These are phyloP conservation scores for Cephalotrichum gorgonifer DNA, from an alignment of 2,329 filamentous ascomycete genomes.

Conservation along the genomic window DNA sequence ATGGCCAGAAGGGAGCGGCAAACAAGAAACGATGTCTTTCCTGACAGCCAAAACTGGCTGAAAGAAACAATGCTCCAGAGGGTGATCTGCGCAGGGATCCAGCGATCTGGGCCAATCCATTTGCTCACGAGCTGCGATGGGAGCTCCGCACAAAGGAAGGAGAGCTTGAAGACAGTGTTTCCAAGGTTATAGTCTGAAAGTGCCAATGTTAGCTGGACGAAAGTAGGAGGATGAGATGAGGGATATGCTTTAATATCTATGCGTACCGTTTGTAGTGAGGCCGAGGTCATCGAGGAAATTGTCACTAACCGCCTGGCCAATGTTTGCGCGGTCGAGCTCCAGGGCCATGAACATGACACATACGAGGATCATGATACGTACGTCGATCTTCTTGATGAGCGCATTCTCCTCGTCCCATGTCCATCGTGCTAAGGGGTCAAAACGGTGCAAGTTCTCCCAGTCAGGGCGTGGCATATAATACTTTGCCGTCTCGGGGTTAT, in stretches of 20 bases:
- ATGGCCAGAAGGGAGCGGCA: slow-evolving; percentile 27
- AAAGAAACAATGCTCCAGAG: slow-evolving; percentile 43
- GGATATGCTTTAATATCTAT: no score
- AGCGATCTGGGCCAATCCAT: slow-evolving; percentile 46
- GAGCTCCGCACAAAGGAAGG: slow-evolving; percentile 27
- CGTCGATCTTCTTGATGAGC: slow-evolving; percentile 44
- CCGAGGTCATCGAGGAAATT: slow-evolving; percentile 16
- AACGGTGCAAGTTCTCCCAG: no score
- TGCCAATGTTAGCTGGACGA: no score
- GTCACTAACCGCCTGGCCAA: slow-evolving; percentile 18
- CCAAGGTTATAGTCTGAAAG: slow-evolving; percentile 25
- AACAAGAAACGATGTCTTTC: slow-evolving; percentile 26
- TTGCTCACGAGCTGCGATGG: slow-evolving; percentile 51
- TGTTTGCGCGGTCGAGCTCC: slow-evolving; percentile 20
- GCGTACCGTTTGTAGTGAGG: slow-evolving; percentile 21
- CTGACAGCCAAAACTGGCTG: slow-evolving; percentile 31
- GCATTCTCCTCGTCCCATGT: no score
- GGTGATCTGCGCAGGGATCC: slow-evolving; percentile 49
- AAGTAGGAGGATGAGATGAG: no score
- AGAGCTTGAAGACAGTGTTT: slow-evolving; percentile 19
- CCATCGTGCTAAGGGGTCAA: no score
- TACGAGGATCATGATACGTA: slow-evolving; percentile 36
- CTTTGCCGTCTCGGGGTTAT: no score
- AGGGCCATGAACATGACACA: slow-evolving; percentile 20
- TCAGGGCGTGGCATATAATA: no score